Percentiles rank a stretch among this genome's conserved stretches.
Evolutionary conservation across 768 basidiomycete species (phyloP).

Genomic region (Tubosaeta brunneosetosa): DNA sequence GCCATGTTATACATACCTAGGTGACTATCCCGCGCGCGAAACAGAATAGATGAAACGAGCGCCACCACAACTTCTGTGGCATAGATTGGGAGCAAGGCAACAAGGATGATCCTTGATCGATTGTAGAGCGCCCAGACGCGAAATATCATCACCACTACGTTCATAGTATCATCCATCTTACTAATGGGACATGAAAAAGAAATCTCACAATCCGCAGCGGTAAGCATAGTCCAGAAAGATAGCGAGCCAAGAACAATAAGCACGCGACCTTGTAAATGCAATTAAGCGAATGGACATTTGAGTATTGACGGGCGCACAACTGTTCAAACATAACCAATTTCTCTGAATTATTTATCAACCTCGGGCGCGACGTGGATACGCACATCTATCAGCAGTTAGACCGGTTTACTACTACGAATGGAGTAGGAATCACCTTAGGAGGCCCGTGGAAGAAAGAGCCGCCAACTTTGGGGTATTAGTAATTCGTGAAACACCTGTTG

Average conservation of each 20-base stretch:
- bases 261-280: not conserved
- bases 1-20: not conserved
- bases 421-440: not conserved
- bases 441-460: not conserved
- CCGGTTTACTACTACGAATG: too few species aligned
- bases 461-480: not conserved
- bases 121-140: constrained; percentile 1
- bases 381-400: not conserved
- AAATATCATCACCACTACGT: constrained; percentile 1
- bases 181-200: not conserved
- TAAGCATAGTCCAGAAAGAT: not conserved
- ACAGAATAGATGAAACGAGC: not conserved
- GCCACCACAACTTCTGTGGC: not conserved
- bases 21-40: not conserved
- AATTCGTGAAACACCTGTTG: not conserved
- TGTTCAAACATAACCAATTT: not conserved
- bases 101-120: not conserved
- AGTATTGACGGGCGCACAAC: not conserved
- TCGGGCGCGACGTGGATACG: not conserved
- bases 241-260: not conserved
- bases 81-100: not conserved
- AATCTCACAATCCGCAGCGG: constrained; percentile 6
- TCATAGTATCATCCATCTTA: too few species aligned
- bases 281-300: not conserved
- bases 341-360: not conserved